Evolutionary conservation across 495 filamentous ascomycete species (phyloP), one percentile per base, ranked within the genome.

Genomic region (Trichoderma gamsii): DNA sequence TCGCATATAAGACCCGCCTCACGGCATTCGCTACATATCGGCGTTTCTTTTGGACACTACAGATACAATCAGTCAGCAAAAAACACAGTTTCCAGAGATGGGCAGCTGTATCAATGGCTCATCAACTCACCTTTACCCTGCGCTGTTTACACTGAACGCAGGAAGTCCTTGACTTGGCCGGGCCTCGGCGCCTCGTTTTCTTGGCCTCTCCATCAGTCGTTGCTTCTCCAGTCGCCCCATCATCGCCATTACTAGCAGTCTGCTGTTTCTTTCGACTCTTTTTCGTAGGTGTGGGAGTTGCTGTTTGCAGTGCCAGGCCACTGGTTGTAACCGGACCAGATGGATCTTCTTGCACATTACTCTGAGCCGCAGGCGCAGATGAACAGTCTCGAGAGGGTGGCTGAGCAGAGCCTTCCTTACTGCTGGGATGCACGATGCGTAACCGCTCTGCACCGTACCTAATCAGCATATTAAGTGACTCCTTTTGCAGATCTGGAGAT

Each of bases 401-500:
- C 59, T 70, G 72, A 0, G 69, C 71, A 6, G 76, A 67, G n/a
- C 15, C 69, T 13, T 75, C 76, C 46, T 76, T 75, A 16, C 63
- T 73, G 44, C 43, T 25, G 18, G 80, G 80, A 67, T 80, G 80
- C 27, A 84, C 79, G 41, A 84, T 81, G 46, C 77, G 76, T 44
- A 84, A 71, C 21, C 74, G 72, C 52, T 79, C 80, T 9, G 81
- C 80, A 41, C 81, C 81, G 49, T 82, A 79, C 65, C 71, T 78
- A 3, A 73, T 70, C 13, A 84, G 72, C 81, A 84, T 80, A 0
- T 72, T 74, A 43, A 84, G 66, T 0, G 81, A 84, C 16, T 76
- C 74, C n/a, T 73, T 64, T 66, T 84, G 81, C 63, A 83, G 66
- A 12, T 78, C 75, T 2, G 80, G 79, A 0, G 80, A 77, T 69